A percentile compares a stretch with the other conserved stretches of the same genome.
Conservation (phyloP, 1,139 yeast species). For the Yamadazyma kanchanaburiensis region DNA sequence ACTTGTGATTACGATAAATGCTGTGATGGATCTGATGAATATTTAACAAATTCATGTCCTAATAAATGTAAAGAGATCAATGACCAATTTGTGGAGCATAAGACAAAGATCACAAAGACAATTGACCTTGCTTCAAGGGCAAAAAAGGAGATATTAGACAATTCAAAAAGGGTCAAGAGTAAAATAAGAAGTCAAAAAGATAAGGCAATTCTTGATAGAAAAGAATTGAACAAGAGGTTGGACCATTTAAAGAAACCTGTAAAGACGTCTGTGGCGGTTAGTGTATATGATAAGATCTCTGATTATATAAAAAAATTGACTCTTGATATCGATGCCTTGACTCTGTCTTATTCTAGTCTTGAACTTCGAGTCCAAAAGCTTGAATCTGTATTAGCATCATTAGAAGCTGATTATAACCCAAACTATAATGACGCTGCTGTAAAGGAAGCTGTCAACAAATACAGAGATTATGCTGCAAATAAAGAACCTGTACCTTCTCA, state of each 20-base stretch:
- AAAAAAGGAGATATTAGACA: constrained; percentile 22
- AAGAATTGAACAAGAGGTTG: constrained; percentile 21
- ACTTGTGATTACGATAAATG: constrained; percentile 86
- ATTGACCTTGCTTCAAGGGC: constrained; percentile 20
- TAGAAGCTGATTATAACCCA: constrained; percentile 70
- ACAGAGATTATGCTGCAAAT: constrained; percentile 52
- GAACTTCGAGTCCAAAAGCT: constrained; percentile 15
- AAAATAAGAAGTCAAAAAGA: constrained; percentile 24
- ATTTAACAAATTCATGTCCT: constrained; percentile 43
- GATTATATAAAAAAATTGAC: constrained; percentile 1
- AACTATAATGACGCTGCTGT: constrained; percentile 90
- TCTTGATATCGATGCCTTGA: constrained; percentile 8
- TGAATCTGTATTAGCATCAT: constrained; percentile 41
- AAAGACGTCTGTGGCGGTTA: constrained; percentile 9
- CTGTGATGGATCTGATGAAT: constrained; percentile 95
- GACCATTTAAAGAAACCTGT: constrained; percentile 18
- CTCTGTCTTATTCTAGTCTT: not conserved
- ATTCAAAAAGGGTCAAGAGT: constrained; percentile 19
- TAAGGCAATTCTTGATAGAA: constrained; percentile 6
- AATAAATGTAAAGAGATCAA: constrained; percentile 54
- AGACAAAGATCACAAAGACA: constrained; percentile 12
- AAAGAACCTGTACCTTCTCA: constrained; percentile 16
- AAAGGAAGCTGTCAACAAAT: constrained; percentile 62
- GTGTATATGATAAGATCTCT: constrained; percentile 18
- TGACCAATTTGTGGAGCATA: constrained; percentile 25